Conservation (phyloP, 306 rosid species). For the Cicer yamashitae region DNA sequence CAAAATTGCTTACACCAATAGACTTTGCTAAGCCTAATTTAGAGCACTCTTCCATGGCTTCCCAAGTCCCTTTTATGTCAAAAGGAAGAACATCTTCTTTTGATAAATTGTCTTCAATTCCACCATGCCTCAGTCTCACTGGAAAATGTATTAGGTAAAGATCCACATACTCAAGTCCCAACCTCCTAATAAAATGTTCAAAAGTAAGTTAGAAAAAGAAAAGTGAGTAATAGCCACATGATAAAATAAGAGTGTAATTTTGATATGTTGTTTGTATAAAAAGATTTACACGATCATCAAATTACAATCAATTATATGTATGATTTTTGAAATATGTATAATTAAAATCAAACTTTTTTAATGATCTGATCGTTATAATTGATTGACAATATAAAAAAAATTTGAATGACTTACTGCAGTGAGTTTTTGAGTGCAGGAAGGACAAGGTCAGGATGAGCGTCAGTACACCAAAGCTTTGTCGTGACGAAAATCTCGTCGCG, state of each 20-base stretch:
- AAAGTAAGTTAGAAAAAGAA: not conserved
- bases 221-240: too few relatives aligned
- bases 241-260: too few relatives aligned
- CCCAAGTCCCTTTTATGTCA: slow-evolving; percentile 56
- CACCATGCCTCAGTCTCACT: slow-evolving; percentile 46
- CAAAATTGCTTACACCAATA: slow-evolving; percentile 53
- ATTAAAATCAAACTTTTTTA: not conserved
- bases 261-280: too few relatives aligned
- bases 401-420: slow-evolving; percentile 34
- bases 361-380: not conserved
- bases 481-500: slow-evolving; percentile 57
- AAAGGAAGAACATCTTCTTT: slow-evolving; percentile 45
- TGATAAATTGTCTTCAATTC: not conserved
- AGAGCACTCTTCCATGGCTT: slow-evolving; percentile 50
- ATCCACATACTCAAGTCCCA: slow-evolving; percentile 59
- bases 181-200: slow-evolving; percentile 32
- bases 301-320: not conserved
- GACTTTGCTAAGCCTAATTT: slow-evolving; percentile 53
- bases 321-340: too few relatives aligned
- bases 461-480: slow-evolving; percentile 50
- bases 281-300: too few relatives aligned
- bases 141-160: slow-evolving; percentile 54
- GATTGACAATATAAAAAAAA: not conserved
- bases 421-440: slow-evolving; percentile 50
- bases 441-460: slow-evolving; percentile 55